Evolutionary conservation across 331 rosid species (phyloP), one percentile per base, ranked within the genome.

Genomic region (Malus hybrid): DNA sequence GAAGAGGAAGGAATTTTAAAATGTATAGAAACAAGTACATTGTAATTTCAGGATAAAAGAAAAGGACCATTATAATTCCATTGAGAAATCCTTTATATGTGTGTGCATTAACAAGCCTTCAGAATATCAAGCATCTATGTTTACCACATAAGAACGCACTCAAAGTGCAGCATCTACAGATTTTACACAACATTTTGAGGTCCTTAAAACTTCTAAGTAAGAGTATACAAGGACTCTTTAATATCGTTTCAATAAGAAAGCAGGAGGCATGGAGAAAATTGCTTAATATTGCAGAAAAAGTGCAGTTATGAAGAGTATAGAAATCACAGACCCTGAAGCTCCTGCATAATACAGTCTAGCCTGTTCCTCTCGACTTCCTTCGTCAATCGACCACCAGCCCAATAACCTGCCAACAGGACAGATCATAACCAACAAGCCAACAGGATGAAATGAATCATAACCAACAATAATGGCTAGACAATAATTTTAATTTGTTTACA

Each of bases 361-460:
- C 60, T 86, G 96, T 86, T 93, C 98, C 86, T 93, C 98, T 74
- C 77, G 82, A 78, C 95, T 93, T 72, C 86, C 90, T 85, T 93
- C 96, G 28, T 93, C 98, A 55, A 90, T 93, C 18, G 90, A 93
- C 98, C 96, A 93, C 98, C 97, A 93, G 82, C 97, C 98, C 14
- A 93, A 84, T 72, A 93, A 84, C 84, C 98, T 90, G 81, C 57
- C 57, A 77, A 50, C 61, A 74, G 74, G 32, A 73, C 0, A 19
- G 55, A 48, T 48, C 55, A 48, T 14, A 48, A 48, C 52, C 15
- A 46, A 46, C 18, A 46, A 46, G 16, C 19, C 55, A 48, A 48
- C 55, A 50, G n/a, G 56, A 50, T 16, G 56, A 16, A 50, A 50
- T 16, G 56, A 16, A 50, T 50, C 56, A 50, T 50, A 16, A 74